These are phyloP conservation scores for Lumnitzera littorea DNA, from an alignment of 345 rosid genomes.

Conservation along the genomic window DNA sequence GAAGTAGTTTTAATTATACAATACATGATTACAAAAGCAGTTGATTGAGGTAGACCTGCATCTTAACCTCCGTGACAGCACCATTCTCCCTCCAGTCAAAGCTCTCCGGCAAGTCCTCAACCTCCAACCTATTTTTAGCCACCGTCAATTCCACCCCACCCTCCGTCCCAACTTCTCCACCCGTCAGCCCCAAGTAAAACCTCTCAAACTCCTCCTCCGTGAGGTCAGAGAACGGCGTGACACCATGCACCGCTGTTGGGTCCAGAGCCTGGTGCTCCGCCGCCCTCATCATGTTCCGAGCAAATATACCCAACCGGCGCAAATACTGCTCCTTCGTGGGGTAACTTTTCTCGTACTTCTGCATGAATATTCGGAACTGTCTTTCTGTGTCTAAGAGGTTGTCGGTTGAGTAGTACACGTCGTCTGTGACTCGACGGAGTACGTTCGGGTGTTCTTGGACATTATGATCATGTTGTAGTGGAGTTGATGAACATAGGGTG, in stretches of 20 bases:
- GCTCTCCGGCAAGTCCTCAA: conserved; percentile 50
- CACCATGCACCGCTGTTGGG: conserved; percentile 72
- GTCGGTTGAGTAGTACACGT: neutral
- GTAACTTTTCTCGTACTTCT: conserved; percentile 50
- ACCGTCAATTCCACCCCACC: neutral
- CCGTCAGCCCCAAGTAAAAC: conserved; percentile 48
- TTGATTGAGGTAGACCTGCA: conserved; percentile 37
- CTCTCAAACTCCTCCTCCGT: conserved; percentile 68
- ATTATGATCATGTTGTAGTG: neutral
- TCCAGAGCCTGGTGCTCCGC: conserved; percentile 74
- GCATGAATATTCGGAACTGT: conserved; percentile 47
- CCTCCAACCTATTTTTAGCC: conserved; percentile 17
- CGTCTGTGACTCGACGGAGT: conserved; percentile 39
- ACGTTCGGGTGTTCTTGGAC: conserved; percentile 17
- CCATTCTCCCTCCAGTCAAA: conserved; percentile 93
- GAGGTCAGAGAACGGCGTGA: conserved; percentile 72
- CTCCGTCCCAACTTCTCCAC: conserved; percentile 5
- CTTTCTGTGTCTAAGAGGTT: conserved; percentile 23
- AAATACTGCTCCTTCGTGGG: conserved; percentile 53
- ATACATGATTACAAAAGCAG: neutral
- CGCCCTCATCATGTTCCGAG: conserved; percentile 59
- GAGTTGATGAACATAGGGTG: no score
- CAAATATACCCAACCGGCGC: conserved; percentile 63
- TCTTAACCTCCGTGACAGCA: conserved; percentile 81
- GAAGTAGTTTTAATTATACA: neutral